phyloP scores from a whole-genome alignment of 116 monocot genomes.

The Phalaenopsis hybrid region DNA sequence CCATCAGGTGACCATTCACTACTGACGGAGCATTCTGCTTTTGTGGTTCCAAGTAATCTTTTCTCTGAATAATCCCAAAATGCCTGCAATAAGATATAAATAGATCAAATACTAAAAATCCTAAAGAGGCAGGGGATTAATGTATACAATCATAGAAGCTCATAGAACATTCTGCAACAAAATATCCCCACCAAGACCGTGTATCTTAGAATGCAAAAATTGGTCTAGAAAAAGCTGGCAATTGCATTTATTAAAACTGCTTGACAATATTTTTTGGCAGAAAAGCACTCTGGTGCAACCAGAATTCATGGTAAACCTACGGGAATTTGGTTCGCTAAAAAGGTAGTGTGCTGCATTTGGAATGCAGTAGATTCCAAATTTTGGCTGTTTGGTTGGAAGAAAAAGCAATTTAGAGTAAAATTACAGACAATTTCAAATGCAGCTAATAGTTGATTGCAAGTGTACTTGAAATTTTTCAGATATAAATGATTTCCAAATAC shows the following conservation, averaged over 20 bases:
- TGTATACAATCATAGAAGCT: not conserved
- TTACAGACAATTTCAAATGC: too few relatives aligned
- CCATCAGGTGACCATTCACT: conserved; percentile 99
- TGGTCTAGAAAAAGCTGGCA: not conserved
- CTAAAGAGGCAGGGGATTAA: not conserved
- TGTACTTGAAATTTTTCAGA: too few relatives aligned
- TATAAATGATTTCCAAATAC: too few relatives aligned
- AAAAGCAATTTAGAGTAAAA: too few relatives aligned
- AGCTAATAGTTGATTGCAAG: too few relatives aligned
- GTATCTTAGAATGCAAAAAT: not conserved
- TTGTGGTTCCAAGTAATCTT: conserved; percentile 67
- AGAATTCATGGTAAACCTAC: too few relatives aligned
- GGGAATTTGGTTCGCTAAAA: too few relatives aligned
- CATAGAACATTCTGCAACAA: not conserved
- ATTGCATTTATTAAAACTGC: not conserved
- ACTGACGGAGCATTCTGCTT: conserved; percentile 90
- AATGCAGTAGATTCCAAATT: too few relatives aligned
- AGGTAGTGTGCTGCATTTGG: too few relatives aligned
- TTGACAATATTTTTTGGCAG: not conserved
- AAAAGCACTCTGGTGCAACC: not conserved
- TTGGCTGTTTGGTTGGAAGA: too few relatives aligned
- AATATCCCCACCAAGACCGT: not conserved
- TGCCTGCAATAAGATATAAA: conserved; percentile 32
- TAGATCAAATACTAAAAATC: not conserved
- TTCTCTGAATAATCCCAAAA: conserved; percentile 95